Evolutionary conservation across 305 asterid genomes (phyloP).

Genomic region (Solanum hybrid): DNA sequence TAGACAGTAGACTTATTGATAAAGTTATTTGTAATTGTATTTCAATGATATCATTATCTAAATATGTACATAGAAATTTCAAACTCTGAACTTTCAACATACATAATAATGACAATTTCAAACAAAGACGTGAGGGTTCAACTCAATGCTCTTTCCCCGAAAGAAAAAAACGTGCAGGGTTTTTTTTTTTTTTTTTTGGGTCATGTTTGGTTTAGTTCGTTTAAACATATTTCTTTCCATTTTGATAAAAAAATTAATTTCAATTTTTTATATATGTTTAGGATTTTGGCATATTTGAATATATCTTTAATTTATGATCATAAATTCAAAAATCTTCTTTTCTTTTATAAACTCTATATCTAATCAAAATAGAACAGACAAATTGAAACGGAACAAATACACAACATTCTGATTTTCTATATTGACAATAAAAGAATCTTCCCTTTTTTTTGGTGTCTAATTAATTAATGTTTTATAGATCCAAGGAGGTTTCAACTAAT

Average conservation of each 20-base stretch:
- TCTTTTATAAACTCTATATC: background rate
- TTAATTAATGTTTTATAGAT: slow-evolving; percentile 17
- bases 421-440: background rate
- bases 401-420: too few species aligned
- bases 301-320: background rate
- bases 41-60: background rate
- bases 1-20: background rate
- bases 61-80: background rate
- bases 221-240: background rate
- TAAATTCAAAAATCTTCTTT: background rate
- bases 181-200: too few species aligned
- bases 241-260: background rate
- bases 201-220: background rate
- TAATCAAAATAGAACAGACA: background rate
- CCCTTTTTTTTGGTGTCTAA: background rate
- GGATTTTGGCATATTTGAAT: background rate
- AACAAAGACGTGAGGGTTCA: background rate
- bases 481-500: slow-evolving; percentile 59
- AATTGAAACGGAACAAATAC: background rate
- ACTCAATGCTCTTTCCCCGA: background rate
- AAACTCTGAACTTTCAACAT: background rate
- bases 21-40: background rate
- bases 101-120: background rate
- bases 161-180: background rate
- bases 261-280: too few species aligned